phyloP scores from a whole-genome alignment of 192 early-diverging fungal species.

The Umbelopsis vinacea region DNA sequence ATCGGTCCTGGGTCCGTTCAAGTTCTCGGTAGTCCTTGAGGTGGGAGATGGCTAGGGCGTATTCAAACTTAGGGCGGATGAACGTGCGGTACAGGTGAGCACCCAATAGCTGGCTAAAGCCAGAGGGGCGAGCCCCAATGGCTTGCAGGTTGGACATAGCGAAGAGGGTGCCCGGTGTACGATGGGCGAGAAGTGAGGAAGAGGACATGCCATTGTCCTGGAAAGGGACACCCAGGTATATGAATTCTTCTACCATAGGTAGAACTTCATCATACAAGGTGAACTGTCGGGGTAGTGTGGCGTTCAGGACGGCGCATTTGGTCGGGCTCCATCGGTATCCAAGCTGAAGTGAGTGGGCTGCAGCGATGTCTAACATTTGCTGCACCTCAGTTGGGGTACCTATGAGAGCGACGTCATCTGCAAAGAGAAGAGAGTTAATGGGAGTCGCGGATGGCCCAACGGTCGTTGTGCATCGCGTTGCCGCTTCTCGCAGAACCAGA shows the following conservation, averaged over 20 bases:
- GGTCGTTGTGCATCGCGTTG: not conserved
- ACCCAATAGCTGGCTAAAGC: not conserved
- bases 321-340: no score
- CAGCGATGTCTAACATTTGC: not conserved
- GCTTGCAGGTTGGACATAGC: not conserved
- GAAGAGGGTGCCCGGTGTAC: not conserved
- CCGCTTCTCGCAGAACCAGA: not conserved
- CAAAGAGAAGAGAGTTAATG: slow-evolving; percentile 28
- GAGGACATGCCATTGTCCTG: not conserved
- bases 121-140: not conserved
- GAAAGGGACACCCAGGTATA: slow-evolving; percentile 27
- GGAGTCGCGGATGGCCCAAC: not conserved
- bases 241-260: slow-evolving; percentile 6
- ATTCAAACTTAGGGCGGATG: not conserved
- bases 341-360: not conserved
- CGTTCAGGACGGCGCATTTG: no score
- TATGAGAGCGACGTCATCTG: slow-evolving; percentile 24
- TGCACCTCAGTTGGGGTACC: not conserved
- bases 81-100: not conserved
- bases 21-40: not conserved
- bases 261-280: not conserved
- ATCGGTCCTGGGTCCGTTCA: slow-evolving; percentile 18
- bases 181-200: not conserved
- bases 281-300: not conserved
- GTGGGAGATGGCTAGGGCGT: not conserved